phyloP scores from a whole-genome alignment of 2,329 filamentous ascomycete species.

The Falciphora oryzae region DNA sequence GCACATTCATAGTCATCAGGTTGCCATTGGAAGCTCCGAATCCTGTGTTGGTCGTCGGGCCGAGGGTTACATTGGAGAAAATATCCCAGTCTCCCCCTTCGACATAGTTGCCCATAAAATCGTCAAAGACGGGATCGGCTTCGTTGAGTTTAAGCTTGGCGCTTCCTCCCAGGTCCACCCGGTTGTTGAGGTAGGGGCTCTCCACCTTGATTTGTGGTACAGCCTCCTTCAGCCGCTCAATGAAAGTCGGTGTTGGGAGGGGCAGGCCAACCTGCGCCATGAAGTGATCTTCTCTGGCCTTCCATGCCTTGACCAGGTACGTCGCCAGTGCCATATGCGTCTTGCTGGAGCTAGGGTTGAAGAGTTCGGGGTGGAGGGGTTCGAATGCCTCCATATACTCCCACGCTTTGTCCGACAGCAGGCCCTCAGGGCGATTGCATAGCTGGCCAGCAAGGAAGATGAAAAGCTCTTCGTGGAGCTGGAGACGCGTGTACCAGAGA shows the following conservation, averaged over 20 bases:
- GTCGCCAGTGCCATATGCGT: slow-evolving; percentile 38
- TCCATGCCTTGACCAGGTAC: slow-evolving; percentile 48
- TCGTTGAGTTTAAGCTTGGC: slow-evolving; percentile 6
- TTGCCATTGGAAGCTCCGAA: background rate
- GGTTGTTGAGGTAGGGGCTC: slow-evolving; percentile 15
- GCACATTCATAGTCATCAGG: background rate
- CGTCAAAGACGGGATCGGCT: slow-evolving; percentile 30
- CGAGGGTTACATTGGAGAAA: slow-evolving; percentile 24
- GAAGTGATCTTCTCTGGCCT: slow-evolving; percentile 38
- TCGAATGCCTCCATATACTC: slow-evolving; percentile 40
- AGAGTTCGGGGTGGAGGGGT: slow-evolving; percentile 43
- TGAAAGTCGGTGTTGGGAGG: slow-evolving; percentile 38
- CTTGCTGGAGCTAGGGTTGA: slow-evolving; percentile 40
- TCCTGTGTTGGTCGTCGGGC: too few species aligned
- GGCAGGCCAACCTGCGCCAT: slow-evolving; percentile 20
- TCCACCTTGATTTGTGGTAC: slow-evolving; percentile 31
- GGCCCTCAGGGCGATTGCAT: slow-evolving; percentile 40
- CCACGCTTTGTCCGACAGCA: slow-evolving; percentile 50
- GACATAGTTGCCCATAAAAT: slow-evolving; percentile 37
- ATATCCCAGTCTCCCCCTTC: slow-evolving; percentile 43
- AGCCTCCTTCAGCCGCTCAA: slow-evolving; percentile 37
- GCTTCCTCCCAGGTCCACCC: background rate
- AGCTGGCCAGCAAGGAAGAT: slow-evolving; percentile 50
- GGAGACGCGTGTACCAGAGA: slow-evolving; percentile 47
- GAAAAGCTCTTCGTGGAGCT: slow-evolving; percentile 53